These are phyloP conservation scores for Drechslerella dactyloides DNA, from an alignment of 2,329 filamentous ascomycete genomes.

Conservation along the genomic window DNA sequence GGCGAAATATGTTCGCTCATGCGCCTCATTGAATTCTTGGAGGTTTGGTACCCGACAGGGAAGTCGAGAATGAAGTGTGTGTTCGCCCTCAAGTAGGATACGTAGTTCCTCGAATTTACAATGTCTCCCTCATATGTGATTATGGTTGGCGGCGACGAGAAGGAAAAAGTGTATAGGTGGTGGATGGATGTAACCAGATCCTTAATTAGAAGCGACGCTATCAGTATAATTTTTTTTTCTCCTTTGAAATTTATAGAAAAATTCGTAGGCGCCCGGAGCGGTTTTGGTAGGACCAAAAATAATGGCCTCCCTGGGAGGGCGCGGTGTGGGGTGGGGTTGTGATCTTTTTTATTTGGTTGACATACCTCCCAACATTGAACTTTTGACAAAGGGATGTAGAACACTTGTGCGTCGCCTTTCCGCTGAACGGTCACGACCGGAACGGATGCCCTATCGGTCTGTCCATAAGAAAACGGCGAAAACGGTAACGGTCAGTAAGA, in stretches of 20 bases:
- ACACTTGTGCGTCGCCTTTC: slow-evolving; percentile 50
- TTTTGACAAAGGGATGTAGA: slow-evolving; percentile 50
- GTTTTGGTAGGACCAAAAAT: slow-evolving; percentile 46
- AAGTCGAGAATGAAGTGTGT: slow-evolving; percentile 52
- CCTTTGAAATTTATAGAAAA: slow-evolving; percentile 36
- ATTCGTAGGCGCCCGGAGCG: slow-evolving; percentile 43
- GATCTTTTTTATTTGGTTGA: slow-evolving; percentile 20
- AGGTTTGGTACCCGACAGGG: slow-evolving; percentile 46
- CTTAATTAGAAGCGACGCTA: slow-evolving; percentile 32
- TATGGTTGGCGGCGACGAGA: slow-evolving; percentile 52
- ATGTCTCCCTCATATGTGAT: slow-evolving; percentile 53
- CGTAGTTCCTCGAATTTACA: slow-evolving; percentile 51
- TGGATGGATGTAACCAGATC: slow-evolving; percentile 50
- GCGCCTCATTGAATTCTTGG: slow-evolving; percentile 48
- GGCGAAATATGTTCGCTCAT: slow-evolving; percentile 49
- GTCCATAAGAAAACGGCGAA: slow-evolving; percentile 9
- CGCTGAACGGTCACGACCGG: slow-evolving; percentile 50
- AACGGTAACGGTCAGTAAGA: slow-evolving; percentile 13
- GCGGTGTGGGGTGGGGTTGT: slow-evolving; percentile 3
- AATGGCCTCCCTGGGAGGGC: slow-evolving; percentile 27
- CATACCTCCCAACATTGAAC: slow-evolving; percentile 52
- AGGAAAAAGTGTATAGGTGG: slow-evolving; percentile 50
- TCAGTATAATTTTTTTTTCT: slow-evolving; percentile 4
- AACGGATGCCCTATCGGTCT: slow-evolving; percentile 32
- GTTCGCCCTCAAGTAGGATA: slow-evolving; percentile 49